Conservation (phyloP, 2,329 filamentous ascomycete species). For the Clarireedia paspali region DNA sequence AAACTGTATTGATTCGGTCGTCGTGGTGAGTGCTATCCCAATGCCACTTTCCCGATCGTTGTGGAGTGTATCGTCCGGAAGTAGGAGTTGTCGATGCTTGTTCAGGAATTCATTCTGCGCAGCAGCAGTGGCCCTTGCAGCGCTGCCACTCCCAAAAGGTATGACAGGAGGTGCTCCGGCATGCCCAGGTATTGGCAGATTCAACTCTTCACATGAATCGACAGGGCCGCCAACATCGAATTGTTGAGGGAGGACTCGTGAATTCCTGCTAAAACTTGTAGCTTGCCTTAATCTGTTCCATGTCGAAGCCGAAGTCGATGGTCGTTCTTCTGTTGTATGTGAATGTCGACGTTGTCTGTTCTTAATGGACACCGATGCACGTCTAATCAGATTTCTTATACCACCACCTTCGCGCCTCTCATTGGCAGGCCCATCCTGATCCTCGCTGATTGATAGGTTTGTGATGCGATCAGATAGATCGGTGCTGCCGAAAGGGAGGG, state of each 20-base stretch:
- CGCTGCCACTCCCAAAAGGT: slow-evolving; percentile 50
- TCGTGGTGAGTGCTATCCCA: slow-evolving; percentile 43
- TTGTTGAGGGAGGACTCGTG: slow-evolving; percentile 13
- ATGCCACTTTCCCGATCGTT: slow-evolving; percentile 59
- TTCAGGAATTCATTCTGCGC: slow-evolving; percentile 46
- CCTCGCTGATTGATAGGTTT: neutral
- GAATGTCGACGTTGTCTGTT: slow-evolving; percentile 25
- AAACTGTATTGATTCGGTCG: slow-evolving; percentile 23
- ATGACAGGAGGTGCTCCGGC: slow-evolving; percentile 52
- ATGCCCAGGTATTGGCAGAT: slow-evolving; percentile 27
- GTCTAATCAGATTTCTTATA: slow-evolving; percentile 21
- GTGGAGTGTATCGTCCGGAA: slow-evolving; percentile 23
- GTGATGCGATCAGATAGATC: neutral
- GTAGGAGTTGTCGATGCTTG: slow-evolving; percentile 35
- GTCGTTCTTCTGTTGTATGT: slow-evolving; percentile 20
- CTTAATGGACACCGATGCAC: slow-evolving; percentile 27
- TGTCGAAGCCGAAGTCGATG: slow-evolving; percentile 17
- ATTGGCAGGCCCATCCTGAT: neutral
- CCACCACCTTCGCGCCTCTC: neutral
- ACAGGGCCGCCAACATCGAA: slow-evolving; percentile 13
- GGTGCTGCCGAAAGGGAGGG: neutral
- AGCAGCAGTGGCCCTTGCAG: slow-evolving; percentile 50
- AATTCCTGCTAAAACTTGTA: slow-evolving; percentile 27
- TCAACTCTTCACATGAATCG: slow-evolving; percentile 18
- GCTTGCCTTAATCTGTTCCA: slow-evolving; percentile 27